phyloP scores from a whole-genome alignment of 2,329 filamentous ascomycete species.

The Colletotrichum sp. region DNA sequence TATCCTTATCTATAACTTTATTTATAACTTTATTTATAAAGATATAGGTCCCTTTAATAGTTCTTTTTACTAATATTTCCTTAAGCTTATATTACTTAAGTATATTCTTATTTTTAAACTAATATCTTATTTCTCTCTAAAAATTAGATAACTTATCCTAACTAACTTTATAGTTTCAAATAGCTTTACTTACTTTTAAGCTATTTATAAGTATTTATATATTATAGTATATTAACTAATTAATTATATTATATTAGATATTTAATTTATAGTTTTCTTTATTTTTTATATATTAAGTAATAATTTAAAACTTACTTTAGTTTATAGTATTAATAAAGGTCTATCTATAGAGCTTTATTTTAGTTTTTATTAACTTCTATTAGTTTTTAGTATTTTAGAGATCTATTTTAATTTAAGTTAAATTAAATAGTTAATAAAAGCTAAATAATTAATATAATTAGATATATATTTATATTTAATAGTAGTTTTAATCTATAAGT shows the following conservation, averaged over 20 bases:
- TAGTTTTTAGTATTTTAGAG: not conserved
- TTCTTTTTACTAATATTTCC: not conserved
- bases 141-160: too few relatives aligned
- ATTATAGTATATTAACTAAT: not conserved
- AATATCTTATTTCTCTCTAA: too few relatives aligned
- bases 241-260: not conserved
- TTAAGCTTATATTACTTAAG: not conserved
- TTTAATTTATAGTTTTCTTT: not conserved
- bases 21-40: not conserved
- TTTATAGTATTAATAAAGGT: not conserved
- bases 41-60: not conserved
- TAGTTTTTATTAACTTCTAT: not conserved
- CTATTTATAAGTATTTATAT: not conserved
- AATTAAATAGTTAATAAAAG: rapidly evolving
- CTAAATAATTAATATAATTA: not conserved
- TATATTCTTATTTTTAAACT: rapidly evolving
- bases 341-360: not conserved
- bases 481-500: not conserved
- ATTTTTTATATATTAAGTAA: not conserved
- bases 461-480: not conserved
- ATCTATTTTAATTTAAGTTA: too few relatives aligned
- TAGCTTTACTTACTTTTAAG: not conserved
- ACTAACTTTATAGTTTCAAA: not conserved
- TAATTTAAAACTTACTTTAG: not conserved
- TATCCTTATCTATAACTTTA: not conserved